Percentiles rank a stretch among this genome's conserved stretches.
Conservation (phyloP, 148 eudicot species). For the Vaccinium darrowii region DNA sequence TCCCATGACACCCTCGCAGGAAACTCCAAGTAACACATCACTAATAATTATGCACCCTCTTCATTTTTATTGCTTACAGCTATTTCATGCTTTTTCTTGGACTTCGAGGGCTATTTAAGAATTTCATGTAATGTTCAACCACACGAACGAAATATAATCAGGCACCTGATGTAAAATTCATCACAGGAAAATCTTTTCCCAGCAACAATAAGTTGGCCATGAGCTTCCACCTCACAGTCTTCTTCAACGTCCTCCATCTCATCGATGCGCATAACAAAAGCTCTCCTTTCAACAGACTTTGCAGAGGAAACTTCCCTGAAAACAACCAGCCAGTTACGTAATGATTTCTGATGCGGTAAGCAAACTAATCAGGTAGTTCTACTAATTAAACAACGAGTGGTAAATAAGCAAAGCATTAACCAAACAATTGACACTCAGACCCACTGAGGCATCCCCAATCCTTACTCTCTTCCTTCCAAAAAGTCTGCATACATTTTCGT, state of each 20-base stretch:
- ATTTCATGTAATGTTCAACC: background rate
- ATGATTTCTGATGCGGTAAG: background rate
- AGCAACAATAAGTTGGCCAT: slow-evolving; percentile 28
- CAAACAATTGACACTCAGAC: background rate
- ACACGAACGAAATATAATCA: background rate
- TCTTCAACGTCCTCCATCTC: slow-evolving; percentile 38
- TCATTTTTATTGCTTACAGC: background rate
- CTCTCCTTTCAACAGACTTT: slow-evolving; percentile 33
- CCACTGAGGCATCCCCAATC: background rate
- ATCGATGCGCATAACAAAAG: slow-evolving; percentile 58
- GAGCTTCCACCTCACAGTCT: slow-evolving; percentile 42
- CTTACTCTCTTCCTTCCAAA: background rate
- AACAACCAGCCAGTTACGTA: background rate
- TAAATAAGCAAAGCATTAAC: background rate
- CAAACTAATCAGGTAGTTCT: background rate
- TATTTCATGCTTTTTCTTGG: background rate
- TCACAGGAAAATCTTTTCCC: slow-evolving; percentile 50
- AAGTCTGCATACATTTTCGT: background rate
- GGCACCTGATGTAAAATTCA: slow-evolving; percentile 55
- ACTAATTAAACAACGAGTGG: background rate
- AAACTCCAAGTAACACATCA: background rate
- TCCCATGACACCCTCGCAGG: background rate
- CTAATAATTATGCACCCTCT: background rate
- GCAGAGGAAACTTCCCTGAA: slow-evolving; percentile 35
- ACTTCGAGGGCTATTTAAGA: background rate